Evolutionary conservation across 2,329 filamentous ascomycete genomes (phyloP), one percentile per base, ranked within the genome.

Genomic region (Daldinia sp.): DNA sequence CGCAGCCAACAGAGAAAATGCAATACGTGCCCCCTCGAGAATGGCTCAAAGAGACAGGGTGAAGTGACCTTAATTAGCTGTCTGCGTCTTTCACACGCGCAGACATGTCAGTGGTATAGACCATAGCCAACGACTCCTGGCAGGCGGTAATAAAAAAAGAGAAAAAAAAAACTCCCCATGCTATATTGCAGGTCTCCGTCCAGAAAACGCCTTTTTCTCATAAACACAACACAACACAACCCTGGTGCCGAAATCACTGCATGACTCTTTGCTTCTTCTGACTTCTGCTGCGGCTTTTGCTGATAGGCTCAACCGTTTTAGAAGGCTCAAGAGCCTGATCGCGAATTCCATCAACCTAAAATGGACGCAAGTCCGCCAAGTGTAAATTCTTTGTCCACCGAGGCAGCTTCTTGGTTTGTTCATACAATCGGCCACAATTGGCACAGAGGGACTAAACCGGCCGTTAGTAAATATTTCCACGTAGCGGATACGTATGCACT

Each of bases 341-440:
- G 23, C n/a, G 32, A 9, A 32, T n/a, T 27, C 9, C 45, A 59
- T 55, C 23, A 32, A 9, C 25, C 67, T 67, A 71, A 23, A 64
- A 65, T 52, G 67, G 69, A 39, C 76, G 72, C 30, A 69, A 50
- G 56, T 80, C 78, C 45, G 68, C 70, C 11, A 62, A 45, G 73
- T 93, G 92, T 47, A 94, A 81, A 63, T 89, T 86, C 73, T 88
- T 88, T 2, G 87, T 88, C 89, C 90, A 93, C 25, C 88, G 86
- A 7, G 94, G 94, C 0, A 97, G 83, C 68, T 89, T 89, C 77
- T 92, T 90, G 77, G 96, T 92, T 56, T 93, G 89, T 78, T 97
- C 94, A 75, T 91, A 97, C 17, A 94, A 80, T 70, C 94, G 89
- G 58, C 93, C 94, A 76, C 94, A 98, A 76, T 96, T 97, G 78